Conservation (phyloP, 257 asterid species). For the Capsicum rhomboideum region DNA sequence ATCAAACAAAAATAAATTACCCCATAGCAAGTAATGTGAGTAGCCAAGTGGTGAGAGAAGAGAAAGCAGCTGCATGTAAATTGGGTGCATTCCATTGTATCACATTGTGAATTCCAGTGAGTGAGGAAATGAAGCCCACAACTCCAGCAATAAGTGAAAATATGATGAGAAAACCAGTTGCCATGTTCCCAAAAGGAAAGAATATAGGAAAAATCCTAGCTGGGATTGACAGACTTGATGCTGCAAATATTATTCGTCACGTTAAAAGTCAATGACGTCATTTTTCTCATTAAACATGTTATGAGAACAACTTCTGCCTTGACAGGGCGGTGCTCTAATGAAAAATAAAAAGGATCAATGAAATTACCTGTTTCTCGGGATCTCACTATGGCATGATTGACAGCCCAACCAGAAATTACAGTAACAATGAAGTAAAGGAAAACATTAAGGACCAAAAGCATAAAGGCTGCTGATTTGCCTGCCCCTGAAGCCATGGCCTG, state of each 20-base stretch:
- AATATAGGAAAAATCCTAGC: conserved; percentile 71
- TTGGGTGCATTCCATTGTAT: conserved; percentile 45
- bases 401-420: conserved; percentile 66
- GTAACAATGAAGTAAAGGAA: conserved; percentile 59
- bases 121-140: conserved; percentile 68
- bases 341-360: neutral
- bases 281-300: neutral
- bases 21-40: conserved; percentile 94
- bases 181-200: conserved; percentile 82
- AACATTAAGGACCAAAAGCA: conserved; percentile 42
- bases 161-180: conserved; percentile 74
- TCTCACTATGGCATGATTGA: conserved; percentile 58
- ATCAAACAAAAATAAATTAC: conserved; percentile 17
- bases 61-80: conserved; percentile 67
- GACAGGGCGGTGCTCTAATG: neutral
- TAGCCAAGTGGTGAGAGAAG: conserved; percentile 57
- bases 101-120: conserved; percentile 47
- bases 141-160: conserved; percentile 75
- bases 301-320: neutral
- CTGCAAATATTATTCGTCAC: conserved; percentile 30
- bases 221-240: conserved; percentile 46
- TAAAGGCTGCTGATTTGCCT: conserved; percentile 67
- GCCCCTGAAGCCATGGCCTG: conserved; percentile 75
- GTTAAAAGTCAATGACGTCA: neutral
- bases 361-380: conserved; percentile 53